These are phyloP conservation scores for Penicillium digitatum DNA, from an alignment of 2,329 filamentous ascomycete genomes.

Conservation along the genomic window DNA sequence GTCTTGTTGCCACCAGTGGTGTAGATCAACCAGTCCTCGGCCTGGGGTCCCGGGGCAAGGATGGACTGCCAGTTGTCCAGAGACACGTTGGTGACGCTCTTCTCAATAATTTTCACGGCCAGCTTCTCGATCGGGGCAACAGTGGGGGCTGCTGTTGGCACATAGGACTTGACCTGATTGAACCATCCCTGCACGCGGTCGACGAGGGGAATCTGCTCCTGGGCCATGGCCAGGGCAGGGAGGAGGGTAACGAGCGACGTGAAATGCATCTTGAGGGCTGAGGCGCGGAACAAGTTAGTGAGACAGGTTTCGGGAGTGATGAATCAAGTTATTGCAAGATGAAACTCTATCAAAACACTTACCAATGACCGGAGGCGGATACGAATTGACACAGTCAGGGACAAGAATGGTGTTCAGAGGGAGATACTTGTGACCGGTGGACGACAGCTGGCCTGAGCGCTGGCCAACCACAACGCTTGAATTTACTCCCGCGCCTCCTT, in stretches of 20 bases:
- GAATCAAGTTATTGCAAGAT: not conserved
- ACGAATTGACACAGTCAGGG: conserved; percentile 8
- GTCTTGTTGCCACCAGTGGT: conserved; percentile 62
- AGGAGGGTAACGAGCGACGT: conserved; percentile 49
- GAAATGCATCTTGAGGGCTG: conserved; percentile 49
- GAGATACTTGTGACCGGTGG: conserved; percentile 9
- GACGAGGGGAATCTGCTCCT: conserved; percentile 54
- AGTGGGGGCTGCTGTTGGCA: conserved; percentile 48
- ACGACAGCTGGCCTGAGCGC: conserved; percentile 34
- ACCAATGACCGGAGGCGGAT: conserved; percentile 2
- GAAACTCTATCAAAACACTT: not conserved
- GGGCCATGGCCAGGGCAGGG: conserved; percentile 51
- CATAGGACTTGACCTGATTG: conserved; percentile 52
- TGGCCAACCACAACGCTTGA: conserved; percentile 18
- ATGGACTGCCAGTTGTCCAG: conserved; percentile 56
- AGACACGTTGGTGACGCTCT: conserved; percentile 52
- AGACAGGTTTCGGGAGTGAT: conserved; percentile 6
- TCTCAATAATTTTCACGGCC: conserved; percentile 49
- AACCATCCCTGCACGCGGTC: conserved; percentile 48
- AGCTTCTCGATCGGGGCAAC: conserved; percentile 38
- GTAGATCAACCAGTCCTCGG: conserved; percentile 57
- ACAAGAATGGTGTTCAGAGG: conserved; percentile 11
- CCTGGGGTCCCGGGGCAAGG: conserved; percentile 41
- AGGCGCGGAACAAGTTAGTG: conserved; percentile 16
- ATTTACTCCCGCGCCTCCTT: conserved; percentile 3